A percentile compares a stretch with the other conserved stretches of the same genome.
These are phyloP conservation scores for Cutaneotrichosporon spelunceum DNA, from an alignment of 1,284 basidiomycete species.

Conservation along the genomic window DNA sequence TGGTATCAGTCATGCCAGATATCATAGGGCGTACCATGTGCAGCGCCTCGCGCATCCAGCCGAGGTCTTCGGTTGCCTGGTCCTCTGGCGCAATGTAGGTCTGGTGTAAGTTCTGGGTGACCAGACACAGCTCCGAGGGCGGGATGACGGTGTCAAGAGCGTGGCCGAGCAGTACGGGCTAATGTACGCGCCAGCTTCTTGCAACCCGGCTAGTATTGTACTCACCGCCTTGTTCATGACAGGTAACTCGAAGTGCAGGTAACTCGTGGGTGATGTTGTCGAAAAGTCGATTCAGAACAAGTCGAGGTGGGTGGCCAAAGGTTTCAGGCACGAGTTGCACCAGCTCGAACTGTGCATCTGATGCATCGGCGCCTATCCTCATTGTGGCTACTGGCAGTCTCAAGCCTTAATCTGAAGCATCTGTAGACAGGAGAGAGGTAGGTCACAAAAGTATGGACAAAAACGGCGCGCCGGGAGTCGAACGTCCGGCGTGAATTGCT, in stretches of 20 bases:
- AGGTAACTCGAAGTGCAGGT: too few species aligned
- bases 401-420: too few species aligned
- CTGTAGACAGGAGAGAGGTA: too few species aligned
- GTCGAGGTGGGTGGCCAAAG: neutral
- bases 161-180: too few species aligned
- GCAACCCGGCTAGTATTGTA: neutral
- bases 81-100: constrained; percentile 47
- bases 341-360: too few species aligned
- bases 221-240: neutral
- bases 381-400: too few species aligned
- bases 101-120: constrained; percentile 13
- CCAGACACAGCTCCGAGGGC: too few species aligned
- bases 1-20: constrained; percentile 20
- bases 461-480: neutral
- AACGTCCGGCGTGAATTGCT: too few species aligned
- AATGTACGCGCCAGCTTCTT: too few species aligned
- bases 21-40: constrained; percentile 39
- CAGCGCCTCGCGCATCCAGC: constrained; percentile 52
- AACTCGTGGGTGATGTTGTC: neutral
- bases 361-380: too few species aligned
- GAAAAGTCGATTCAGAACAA: neutral
- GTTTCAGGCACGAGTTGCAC: neutral
- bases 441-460: too few species aligned
- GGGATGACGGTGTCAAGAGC: too few species aligned
- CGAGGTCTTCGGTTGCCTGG: constrained; percentile 42